Evolutionary conservation across 192 early-diverging fungal genomes (phyloP).

Genomic region (Entomortierella lignicola): DNA sequence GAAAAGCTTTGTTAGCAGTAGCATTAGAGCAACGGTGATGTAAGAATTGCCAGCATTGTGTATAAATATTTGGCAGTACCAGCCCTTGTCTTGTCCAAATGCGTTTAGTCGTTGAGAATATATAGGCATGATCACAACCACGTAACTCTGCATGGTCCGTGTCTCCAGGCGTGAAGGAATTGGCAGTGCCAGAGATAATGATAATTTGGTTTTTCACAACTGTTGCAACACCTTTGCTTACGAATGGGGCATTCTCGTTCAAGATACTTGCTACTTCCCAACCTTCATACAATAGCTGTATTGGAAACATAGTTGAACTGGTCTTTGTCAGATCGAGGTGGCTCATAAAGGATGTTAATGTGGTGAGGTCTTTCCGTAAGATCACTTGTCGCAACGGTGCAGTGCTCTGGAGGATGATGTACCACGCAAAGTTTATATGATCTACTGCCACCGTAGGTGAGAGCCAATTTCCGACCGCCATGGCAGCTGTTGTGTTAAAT

Average conservation of each 20-base stretch:
- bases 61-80: conserved; percentile 6
- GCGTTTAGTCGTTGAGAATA: conserved; percentile 16
- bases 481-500: conserved; percentile 8
- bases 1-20: not conserved
- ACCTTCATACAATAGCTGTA: conserved; percentile 18
- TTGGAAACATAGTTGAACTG: conserved; percentile 33
- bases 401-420: conserved; percentile 46
- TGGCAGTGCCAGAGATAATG: conserved; percentile 47
- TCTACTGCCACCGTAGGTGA: conserved; percentile 36
- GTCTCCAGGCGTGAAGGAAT: conserved; percentile 44
- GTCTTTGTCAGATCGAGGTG: conserved; percentile 30
- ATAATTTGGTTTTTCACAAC: conserved; percentile 24
- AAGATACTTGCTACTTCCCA: conserved; percentile 26
- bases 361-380: conserved; percentile 25
- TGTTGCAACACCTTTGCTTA: conserved; percentile 37
- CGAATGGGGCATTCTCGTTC: conserved; percentile 43
- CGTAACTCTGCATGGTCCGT: conserved; percentile 11
- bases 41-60: too few relatives aligned
- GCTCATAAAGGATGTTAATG: conserved; percentile 22
- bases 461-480: conserved; percentile 20
- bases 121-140: conserved; percentile 44
- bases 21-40: not conserved
- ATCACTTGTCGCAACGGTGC: conserved; percentile 44
- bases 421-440: conserved; percentile 29
- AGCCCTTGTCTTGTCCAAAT: conserved; percentile 28